Evolutionary conservation across 164 flowering plant genomes (phyloP).

Genomic region (Tetracentron sinense): DNA sequence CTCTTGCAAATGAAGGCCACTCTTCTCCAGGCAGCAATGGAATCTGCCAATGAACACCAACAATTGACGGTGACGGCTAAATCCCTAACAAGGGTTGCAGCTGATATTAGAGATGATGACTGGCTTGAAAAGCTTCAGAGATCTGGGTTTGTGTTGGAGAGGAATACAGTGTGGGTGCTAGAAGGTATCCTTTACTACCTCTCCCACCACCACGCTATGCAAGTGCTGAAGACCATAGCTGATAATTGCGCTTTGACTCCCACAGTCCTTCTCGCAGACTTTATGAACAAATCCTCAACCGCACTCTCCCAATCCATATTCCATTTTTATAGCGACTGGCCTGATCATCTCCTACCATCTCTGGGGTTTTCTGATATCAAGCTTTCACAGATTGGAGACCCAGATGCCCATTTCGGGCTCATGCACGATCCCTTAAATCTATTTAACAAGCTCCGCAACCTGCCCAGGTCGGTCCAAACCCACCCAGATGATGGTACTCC

Average conservation of each 20-base stretch:
- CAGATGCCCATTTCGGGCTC: conserved; percentile 87
- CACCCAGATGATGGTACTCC: conserved; percentile 88
- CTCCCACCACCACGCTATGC: conserved; percentile 56
- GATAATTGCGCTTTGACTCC: conserved; percentile 43
- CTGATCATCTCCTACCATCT: conserved; percentile 79
- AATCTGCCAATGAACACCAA: conserved; percentile 33
- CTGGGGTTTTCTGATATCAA: conserved; percentile 73
- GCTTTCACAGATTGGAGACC: conserved; percentile 87
- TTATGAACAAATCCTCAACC: conserved; percentile 82
- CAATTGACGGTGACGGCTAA: conserved; percentile 54
- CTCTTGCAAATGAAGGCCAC: conserved; percentile 66
- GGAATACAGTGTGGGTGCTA: conserved; percentile 78
- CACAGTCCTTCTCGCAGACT: conserved; percentile 82
- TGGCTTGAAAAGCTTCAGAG: conserved; percentile 75
- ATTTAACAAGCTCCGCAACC: conserved; percentile 71
- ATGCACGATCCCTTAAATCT: conserved; percentile 70
- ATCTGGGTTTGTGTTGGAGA: conserved; percentile 64
- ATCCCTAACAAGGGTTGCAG: conserved; percentile 69
- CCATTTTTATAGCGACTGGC: conserved; percentile 90
- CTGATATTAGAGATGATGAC: conserved; percentile 59
- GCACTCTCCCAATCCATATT: conserved; percentile 48
- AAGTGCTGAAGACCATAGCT: conserved; percentile 66
- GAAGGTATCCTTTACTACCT: conserved; percentile 87
- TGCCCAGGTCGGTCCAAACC: conserved; percentile 70
- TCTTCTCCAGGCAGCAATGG: conserved; percentile 57